Conservation (phyloP, 495 filamentous ascomycete genomes). For the Massariosphaeria phaeospora region DNA sequence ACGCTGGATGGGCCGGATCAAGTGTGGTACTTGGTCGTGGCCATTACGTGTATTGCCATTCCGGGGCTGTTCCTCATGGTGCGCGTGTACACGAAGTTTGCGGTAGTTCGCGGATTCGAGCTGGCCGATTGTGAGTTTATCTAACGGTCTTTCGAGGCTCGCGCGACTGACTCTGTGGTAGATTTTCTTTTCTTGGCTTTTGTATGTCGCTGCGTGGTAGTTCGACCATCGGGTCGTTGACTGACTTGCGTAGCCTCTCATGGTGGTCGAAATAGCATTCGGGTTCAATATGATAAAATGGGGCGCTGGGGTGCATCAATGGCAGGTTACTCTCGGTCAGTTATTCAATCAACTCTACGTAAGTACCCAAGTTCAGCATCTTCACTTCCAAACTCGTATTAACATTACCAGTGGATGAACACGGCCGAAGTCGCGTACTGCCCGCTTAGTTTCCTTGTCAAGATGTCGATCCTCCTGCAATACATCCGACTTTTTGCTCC, state of each 20-base stretch:
- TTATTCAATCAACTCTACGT: constrained; percentile 19
- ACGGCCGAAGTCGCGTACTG: constrained; percentile 17
- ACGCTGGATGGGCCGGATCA: constrained; percentile 15
- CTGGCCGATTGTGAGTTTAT: constrained; percentile 13
- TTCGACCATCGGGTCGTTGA: neutral
- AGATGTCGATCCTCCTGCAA: constrained; percentile 22
- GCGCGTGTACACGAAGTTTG: constrained; percentile 15
- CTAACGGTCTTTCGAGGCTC: neutral
- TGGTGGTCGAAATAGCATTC: constrained; percentile 16
- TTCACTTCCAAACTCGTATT: neutral
- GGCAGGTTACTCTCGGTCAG: constrained; percentile 19
- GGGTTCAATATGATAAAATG: constrained; percentile 21
- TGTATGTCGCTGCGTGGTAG: neutral
- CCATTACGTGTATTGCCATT: constrained; percentile 18
- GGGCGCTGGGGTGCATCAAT: constrained; percentile 22
- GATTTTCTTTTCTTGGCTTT: constrained; percentile 20
- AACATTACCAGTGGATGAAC: constrained; percentile 6
- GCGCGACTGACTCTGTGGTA: neutral
- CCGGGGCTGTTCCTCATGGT: constrained; percentile 13
- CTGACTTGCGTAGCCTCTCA: constrained; percentile 9
- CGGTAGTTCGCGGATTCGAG: constrained; percentile 10
- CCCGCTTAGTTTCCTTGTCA: constrained; percentile 18
- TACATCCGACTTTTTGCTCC: constrained; percentile 20
- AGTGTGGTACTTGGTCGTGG: constrained; percentile 16
- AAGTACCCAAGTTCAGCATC: neutral